A percentile compares a stretch with the other conserved stretches of the same genome.
phyloP scores from a whole-genome alignment of 163 green algal genomes.

The Chlorella variabilis region DNA sequence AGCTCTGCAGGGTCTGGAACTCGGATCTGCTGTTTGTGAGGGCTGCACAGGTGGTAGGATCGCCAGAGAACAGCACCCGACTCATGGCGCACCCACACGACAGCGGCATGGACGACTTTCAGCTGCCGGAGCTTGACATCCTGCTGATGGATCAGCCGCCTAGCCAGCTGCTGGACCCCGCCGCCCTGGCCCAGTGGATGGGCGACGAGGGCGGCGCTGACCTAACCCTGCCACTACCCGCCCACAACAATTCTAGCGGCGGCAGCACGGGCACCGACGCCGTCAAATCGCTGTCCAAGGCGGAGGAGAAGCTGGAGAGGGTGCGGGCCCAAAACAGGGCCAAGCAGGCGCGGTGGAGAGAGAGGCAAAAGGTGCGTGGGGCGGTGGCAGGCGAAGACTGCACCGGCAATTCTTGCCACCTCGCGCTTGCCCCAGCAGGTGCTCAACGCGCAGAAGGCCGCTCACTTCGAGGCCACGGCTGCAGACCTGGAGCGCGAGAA shows the following conservation, averaged over 20 bases:
- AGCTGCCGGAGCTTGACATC: neutral
- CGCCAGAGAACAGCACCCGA: too few species aligned
- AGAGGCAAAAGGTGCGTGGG: conserved; percentile 27
- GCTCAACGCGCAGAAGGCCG: neutral
- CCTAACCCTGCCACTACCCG: neutral
- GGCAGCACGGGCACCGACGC: neutral
- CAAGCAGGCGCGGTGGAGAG: conserved; percentile 8
- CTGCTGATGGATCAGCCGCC: neutral
- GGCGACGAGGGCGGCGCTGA: neutral
- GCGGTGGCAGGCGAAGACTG: too few species aligned
- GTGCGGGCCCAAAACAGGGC: neutral
- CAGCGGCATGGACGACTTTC: too few species aligned
- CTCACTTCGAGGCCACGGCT: neutral
- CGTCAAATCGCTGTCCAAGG: neutral
- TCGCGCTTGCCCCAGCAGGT: neutral
- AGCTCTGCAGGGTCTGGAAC: too few species aligned
- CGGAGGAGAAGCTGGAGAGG: neutral
- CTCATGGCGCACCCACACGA: too few species aligned
- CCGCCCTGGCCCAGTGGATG: neutral
- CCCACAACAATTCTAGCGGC: neutral
- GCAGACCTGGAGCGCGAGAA: conserved; percentile 17
- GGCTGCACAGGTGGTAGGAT: too few species aligned
- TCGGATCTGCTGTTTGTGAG: too few species aligned
- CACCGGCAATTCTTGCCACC: too few species aligned
- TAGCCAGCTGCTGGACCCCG: neutral